Evolutionary conservation across 2,329 filamentous ascomycete species (phyloP).

Genomic region (Calycina herbarum): DNA sequence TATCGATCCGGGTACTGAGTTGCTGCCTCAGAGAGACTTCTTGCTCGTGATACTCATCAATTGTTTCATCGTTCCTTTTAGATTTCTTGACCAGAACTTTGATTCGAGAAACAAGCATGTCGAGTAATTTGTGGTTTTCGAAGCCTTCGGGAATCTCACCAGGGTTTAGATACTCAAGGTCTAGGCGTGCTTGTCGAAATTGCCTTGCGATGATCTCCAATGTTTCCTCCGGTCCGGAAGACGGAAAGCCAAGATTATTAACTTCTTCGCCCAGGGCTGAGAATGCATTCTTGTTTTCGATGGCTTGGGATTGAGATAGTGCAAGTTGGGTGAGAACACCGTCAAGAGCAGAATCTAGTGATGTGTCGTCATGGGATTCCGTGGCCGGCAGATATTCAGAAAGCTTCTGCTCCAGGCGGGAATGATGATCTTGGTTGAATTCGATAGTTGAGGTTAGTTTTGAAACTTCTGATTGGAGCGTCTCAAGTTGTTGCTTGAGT

Average conservation of each 20-base stretch:
- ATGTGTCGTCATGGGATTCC: slow-evolving; percentile 28
- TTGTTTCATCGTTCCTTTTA: slow-evolving; percentile 51
- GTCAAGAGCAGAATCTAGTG: slow-evolving; percentile 36
- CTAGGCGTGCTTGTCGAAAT: slow-evolving; percentile 58
- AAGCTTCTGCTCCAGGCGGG: slow-evolving; percentile 33
- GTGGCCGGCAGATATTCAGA: slow-evolving; percentile 30
- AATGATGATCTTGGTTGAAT: slow-evolving; percentile 30
- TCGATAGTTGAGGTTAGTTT: slow-evolving; percentile 31
- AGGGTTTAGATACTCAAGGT: slow-evolving; percentile 62
- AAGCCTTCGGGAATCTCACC: slow-evolving; percentile 56
- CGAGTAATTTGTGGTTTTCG: slow-evolving; percentile 51
- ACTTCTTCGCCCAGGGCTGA: slow-evolving; percentile 50
- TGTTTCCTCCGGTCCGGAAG: slow-evolving; percentile 40
- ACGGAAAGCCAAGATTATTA: slow-evolving; percentile 52
- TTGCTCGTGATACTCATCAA: slow-evolving; percentile 60
- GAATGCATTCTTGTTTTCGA: slow-evolving; percentile 47
- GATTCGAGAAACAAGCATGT: slow-evolving; percentile 53
- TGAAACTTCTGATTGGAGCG: slow-evolving; percentile 29
- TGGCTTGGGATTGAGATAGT: slow-evolving; percentile 32
- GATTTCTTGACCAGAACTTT: slow-evolving; percentile 49
- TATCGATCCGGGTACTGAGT: slow-evolving; percentile 52
- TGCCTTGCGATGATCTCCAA: slow-evolving; percentile 48
- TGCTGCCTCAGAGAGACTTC: slow-evolving; percentile 58
- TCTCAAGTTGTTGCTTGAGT: slow-evolving; percentile 30
- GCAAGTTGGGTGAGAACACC: slow-evolving; percentile 36